Conservation (phyloP, 495 filamentous ascomycete species). For the Amniculicola lignicola region DNA sequence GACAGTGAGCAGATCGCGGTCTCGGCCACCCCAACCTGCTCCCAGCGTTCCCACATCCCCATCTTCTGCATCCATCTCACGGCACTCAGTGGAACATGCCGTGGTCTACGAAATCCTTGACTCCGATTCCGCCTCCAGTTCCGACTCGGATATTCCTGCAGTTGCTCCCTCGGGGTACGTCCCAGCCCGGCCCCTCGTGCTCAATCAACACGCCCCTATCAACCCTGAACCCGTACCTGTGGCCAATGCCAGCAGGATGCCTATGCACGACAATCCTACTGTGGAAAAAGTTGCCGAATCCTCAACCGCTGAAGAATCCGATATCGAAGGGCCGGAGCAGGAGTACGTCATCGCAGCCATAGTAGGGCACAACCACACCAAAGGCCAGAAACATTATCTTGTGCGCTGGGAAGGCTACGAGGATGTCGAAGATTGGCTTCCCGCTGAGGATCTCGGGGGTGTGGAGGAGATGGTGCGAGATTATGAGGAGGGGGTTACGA, state of each 20-base stretch:
- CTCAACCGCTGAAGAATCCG: background rate
- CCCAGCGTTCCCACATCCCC: background rate
- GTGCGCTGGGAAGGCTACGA: slow-evolving; percentile 22
- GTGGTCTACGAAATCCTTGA: background rate
- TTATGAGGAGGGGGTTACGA: too few relatives aligned
- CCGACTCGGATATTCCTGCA: too few relatives aligned
- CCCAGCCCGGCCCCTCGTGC: too few relatives aligned
- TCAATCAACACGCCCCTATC: too few relatives aligned
- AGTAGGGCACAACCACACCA: slow-evolving; percentile 6
- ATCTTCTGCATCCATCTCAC: background rate
- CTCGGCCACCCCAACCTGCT: background rate
- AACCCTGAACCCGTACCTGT: too few relatives aligned
- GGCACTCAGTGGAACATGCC: background rate
- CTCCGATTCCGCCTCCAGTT: background rate
- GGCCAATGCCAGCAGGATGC: too few relatives aligned
- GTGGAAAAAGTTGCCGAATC: background rate
- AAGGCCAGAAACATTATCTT: slow-evolving; percentile 14
- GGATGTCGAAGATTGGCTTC: slow-evolving; percentile 15
- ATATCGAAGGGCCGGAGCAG: slow-evolving; percentile 1
- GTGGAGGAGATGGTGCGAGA: slow-evolving; percentile 11
- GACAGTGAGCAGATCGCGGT: slow-evolving; percentile 1
- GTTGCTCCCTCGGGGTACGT: too few relatives aligned
- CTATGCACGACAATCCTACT: background rate
- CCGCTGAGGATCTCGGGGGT: slow-evolving; percentile 5
- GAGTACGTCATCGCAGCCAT: slow-evolving; percentile 15